phyloP scores from a whole-genome alignment of 768 basidiomycete genomes.

The Roridomyces roridus region DNA sequence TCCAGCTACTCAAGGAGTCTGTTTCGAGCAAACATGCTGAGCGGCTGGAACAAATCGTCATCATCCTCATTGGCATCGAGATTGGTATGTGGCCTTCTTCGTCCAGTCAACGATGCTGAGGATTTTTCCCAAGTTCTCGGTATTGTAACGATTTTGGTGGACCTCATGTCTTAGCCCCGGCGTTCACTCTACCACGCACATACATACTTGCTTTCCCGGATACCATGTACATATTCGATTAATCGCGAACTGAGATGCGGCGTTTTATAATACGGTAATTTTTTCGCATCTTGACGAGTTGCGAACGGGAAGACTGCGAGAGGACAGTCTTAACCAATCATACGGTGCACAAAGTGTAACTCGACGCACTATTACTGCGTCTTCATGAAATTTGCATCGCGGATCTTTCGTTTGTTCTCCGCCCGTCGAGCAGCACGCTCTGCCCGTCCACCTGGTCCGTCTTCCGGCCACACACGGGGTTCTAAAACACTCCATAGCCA shows the following conservation, averaged over 20 bases:
- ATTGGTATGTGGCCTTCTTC: slow-evolving; percentile 58
- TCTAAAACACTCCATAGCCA: slow-evolving; percentile 88
- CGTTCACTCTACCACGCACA: no score
- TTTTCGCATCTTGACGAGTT: neutral
- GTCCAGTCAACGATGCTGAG: slow-evolving; percentile 2
- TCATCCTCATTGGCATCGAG: slow-evolving; percentile 87
- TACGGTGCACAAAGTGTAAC: neutral
- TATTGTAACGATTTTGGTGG: slow-evolving; percentile 89
- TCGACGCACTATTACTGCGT: slow-evolving; percentile 56
- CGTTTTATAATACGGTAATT: neutral
- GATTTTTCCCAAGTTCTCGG: slow-evolving; percentile 68
- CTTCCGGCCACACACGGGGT: slow-evolving; percentile 65
- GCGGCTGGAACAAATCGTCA: slow-evolving; percentile 91
- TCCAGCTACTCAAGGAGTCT: slow-evolving; percentile 92
- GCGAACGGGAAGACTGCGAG: neutral
- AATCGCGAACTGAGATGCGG: no score
- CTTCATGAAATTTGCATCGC: slow-evolving; percentile 87
- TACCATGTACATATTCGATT: no score
- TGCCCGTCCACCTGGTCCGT: slow-evolving; percentile 77
- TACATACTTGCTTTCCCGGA: no score
- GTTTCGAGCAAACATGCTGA: slow-evolving; percentile 92
- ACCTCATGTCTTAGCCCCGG: slow-evolving; percentile 63
- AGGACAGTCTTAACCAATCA: neutral
- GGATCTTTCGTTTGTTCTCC: slow-evolving; percentile 72
- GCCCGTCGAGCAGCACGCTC: slow-evolving; percentile 61